Conservation (phyloP, 805 yeast genomes). For the Metschnikowia continentalis region DNA sequence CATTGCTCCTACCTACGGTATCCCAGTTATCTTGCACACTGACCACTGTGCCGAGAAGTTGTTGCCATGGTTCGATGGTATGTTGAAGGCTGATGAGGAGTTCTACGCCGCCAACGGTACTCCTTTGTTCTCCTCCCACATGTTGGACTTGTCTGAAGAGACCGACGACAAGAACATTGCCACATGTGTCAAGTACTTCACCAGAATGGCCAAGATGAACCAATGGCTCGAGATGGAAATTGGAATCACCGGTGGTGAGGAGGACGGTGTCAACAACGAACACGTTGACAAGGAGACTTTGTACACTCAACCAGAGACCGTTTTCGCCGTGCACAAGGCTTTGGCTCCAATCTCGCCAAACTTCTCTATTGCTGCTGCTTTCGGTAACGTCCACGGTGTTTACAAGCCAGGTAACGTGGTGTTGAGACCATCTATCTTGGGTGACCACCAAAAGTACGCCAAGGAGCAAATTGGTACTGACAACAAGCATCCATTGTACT, state of each 20-base stretch:
- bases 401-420: constrained; percentile 98
- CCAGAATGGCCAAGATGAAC: constrained; percentile 86
- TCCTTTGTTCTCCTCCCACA: constrained; percentile 97
- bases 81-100: constrained; percentile 94
- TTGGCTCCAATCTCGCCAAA: constrained; percentile 88
- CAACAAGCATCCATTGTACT: constrained; percentile 73
- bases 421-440: constrained; percentile 87
- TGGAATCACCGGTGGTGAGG: constrained; percentile 99
- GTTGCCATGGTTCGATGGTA: constrained; percentile 98
- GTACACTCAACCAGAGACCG: constrained; percentile 95
- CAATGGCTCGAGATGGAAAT: constrained; percentile 99
- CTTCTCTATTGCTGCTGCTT: constrained; percentile 99
- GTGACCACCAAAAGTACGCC: constrained; percentile 92
- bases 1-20: constrained; percentile 92
- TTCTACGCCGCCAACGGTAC: constrained; percentile 82
- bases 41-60: constrained; percentile 99
- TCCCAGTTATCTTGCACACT: constrained; percentile 95
- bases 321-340: constrained; percentile 86
- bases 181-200: constrained; percentile 91
- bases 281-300: constrained; percentile 79
- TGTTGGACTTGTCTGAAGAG: constrained; percentile 98
- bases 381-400: constrained; percentile 99
- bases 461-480: constrained; percentile 55
- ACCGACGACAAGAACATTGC: constrained; percentile 92
- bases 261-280: constrained; percentile 99